Base-by-base conservation (phyloP, 129 eudicot species). In the Pseudognaphalium luteoalbum region DNA sequence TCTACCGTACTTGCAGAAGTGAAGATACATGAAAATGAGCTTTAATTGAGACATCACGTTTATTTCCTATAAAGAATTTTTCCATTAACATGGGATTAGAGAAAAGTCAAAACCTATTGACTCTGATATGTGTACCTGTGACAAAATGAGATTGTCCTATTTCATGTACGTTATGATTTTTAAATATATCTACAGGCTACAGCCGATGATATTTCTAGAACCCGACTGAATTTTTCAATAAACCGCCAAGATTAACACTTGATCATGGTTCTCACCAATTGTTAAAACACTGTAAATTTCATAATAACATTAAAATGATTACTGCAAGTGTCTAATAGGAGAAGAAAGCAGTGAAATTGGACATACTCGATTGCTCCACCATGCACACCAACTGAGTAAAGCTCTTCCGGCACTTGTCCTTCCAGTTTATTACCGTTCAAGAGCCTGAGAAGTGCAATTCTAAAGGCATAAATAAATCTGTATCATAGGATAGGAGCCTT, bases 341-440 rank as follows among this genome's bases (percentile, higher is more conserved):
- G 54, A 47, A 47, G 16, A 47, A 47, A 47, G 54, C 3, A 47
- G n/a, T 47, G 54, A 77, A 50, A 1, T 41, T 33, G 50, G 81
- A 86, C 96, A 61, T 91, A 95, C 99, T 95, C 99, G n/a, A 95
- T 91, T 64, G 88, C 86, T 81, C 99, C 99, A 80, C 99, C 99
- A 65, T 91, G 99, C 72, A 95, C 94, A 60, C 99, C 97, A 80
- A 95, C 63, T 9, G 99, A 95, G 79, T 87, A 91, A 73, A 95
- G 88, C 69, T 89, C 90, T 82, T 91, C 97, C 1, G 99, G 99
- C 20, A 95, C 99, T 86, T 72, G 89, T 61, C 99, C 99, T 81
- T 87, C 92, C 75, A 95, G 82, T 76, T 76, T 74, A 79, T 95
- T 95, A 86, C 78, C 90, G 63, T 95, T 89, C 71, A 95, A 78